Conservation (phyloP, 257 asterid species). For the Fraxinus cuspidata region DNA sequence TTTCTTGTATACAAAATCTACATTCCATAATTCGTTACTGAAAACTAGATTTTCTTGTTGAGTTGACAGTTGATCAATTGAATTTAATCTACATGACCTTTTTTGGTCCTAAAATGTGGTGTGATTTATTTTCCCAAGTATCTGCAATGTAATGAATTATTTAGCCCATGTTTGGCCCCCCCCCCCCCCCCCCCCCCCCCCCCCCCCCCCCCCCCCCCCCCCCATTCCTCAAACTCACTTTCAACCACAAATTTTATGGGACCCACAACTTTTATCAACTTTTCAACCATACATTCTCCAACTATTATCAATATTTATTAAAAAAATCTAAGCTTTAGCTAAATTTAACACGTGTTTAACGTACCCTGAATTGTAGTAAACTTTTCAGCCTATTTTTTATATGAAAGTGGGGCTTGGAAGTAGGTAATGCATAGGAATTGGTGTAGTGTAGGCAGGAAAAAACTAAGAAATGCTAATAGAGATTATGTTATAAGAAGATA, state of each 20-base stretch:
- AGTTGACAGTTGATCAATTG: background rate
- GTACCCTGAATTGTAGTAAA: no score
- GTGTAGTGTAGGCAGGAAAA: background rate
- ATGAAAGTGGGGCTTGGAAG: background rate
- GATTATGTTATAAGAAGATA: background rate
- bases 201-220: no score
- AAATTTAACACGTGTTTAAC: no score
- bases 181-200: no score
- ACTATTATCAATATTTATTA: no score
- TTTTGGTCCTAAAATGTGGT: background rate
- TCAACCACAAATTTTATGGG: no score
- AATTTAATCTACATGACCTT: background rate
- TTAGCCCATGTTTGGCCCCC: no score
- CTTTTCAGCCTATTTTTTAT: background rate
- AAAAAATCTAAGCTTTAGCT: no score
- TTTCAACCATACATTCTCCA: no score
- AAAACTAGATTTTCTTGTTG: no score
- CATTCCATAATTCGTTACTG: background rate
- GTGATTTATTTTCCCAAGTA: background rate
- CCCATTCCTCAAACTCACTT: no score
- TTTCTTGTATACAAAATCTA: background rate
- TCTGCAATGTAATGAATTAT: background rate
- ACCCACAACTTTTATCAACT: no score
- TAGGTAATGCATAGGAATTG: background rate
- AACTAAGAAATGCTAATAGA: background rate